These are phyloP conservation scores for Rostrohypoxylon terebratum DNA, from an alignment of 495 filamentous ascomycete genomes.

Conservation along the genomic window DNA sequence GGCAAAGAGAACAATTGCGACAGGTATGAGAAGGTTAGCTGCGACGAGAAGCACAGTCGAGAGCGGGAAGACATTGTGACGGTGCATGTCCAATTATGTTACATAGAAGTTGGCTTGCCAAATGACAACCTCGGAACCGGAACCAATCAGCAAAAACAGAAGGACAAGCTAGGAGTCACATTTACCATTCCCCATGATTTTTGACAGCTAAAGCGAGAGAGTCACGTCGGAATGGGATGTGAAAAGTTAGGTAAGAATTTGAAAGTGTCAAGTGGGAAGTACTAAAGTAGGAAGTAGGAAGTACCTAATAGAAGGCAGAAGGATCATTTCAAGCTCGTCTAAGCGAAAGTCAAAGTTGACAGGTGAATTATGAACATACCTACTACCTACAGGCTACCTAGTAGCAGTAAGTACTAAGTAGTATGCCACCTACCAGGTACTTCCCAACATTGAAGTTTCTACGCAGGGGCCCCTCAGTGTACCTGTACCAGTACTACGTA, in stretches of 20 bases:
- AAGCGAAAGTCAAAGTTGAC: too few relatives aligned
- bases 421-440: not conserved
- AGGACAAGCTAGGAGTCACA: constrained; percentile 4
- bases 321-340: too few relatives aligned
- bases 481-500: too few relatives aligned
- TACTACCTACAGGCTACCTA: too few relatives aligned
- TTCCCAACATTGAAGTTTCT: not conserved
- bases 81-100: constrained; percentile 46
- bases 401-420: too few relatives aligned
- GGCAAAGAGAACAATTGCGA: constrained; percentile 84
- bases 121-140: not conserved
- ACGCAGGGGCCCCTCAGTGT: not conserved
- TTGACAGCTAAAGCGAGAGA: constrained; percentile 3
- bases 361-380: not conserved
- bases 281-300: not conserved
- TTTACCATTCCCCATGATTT: constrained; percentile 36
- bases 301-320: too few relatives aligned
- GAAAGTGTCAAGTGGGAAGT: constrained; percentile 18
- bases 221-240: constrained; percentile 2
- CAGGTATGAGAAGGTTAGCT: constrained; percentile 81
- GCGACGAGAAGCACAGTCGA: constrained; percentile 63
- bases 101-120: not conserved
- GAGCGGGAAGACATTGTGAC: constrained; percentile 49
- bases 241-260: not conserved
- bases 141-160: not conserved